Percentiles rank a stretch among this genome's conserved stretches.
phyloP scores from a whole-genome alignment of 2,329 filamentous ascomycete species.

The Hypoxylon sp. region DNA sequence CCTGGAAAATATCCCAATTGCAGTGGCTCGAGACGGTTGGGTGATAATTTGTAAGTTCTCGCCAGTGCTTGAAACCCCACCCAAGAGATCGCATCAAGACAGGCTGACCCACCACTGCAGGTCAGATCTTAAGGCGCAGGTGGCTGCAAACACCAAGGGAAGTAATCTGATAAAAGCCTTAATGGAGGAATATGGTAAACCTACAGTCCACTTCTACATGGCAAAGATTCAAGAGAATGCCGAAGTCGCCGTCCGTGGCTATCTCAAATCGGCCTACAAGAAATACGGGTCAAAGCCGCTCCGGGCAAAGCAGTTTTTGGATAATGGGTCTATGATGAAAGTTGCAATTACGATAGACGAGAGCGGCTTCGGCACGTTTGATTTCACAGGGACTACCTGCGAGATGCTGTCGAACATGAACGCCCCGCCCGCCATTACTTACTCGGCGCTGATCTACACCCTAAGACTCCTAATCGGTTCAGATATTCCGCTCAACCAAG shows the following conservation, averaged over 20 bases:
- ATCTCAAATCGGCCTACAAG: slow-evolving; percentile 57
- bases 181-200: slow-evolving; percentile 55
- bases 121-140: slow-evolving; percentile 57
- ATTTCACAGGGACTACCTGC: slow-evolving; percentile 66
- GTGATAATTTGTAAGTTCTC: slow-evolving; percentile 61
- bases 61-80: not conserved
- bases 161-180: slow-evolving; percentile 54
- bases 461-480: slow-evolving; percentile 76
- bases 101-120: slow-evolving; percentile 13
- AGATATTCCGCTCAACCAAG: slow-evolving; percentile 83
- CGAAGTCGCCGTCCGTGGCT: slow-evolving; percentile 55
- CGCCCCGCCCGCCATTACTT: slow-evolving; percentile 53
- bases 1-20: slow-evolving; percentile 58
- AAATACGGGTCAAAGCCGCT: slow-evolving; percentile 69
- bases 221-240: slow-evolving; percentile 60
- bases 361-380: slow-evolving; percentile 78
- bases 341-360: slow-evolving; percentile 69
- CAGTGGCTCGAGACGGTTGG: slow-evolving; percentile 56
- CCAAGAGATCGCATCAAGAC: not conserved
- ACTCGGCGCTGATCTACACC: slow-evolving; percentile 53
- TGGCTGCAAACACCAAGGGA: slow-evolving; percentile 61
- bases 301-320: slow-evolving; percentile 79
- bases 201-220: slow-evolving; percentile 58
- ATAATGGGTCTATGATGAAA: slow-evolving; percentile 64
- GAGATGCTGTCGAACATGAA: slow-evolving; percentile 58